phyloP scores from a whole-genome alignment of 805 yeast species.

The Hyphopichia homilentoma region DNA sequence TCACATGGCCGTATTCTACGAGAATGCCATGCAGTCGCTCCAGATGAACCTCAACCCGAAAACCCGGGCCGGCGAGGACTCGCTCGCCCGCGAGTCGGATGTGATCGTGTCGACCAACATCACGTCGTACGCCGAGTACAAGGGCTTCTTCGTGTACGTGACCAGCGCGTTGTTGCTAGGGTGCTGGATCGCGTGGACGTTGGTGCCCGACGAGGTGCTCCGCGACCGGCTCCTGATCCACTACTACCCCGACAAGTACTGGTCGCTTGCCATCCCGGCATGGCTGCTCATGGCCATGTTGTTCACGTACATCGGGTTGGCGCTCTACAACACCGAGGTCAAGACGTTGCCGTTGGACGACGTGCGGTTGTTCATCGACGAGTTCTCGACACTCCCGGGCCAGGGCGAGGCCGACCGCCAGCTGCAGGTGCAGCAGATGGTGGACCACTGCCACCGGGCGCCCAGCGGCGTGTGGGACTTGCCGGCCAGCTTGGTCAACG shows the following conservation, averaged over 20 bases:
- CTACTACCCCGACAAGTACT: slow-evolving; percentile 86
- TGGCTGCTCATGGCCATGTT: slow-evolving; percentile 67
- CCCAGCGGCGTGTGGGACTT: slow-evolving; percentile 88
- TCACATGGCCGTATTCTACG: too few species aligned
- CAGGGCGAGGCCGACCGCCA: slow-evolving; percentile 2
- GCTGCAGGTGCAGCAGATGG: slow-evolving; percentile 8
- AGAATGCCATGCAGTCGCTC: too few species aligned
- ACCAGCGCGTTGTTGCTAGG: slow-evolving; percentile 54
- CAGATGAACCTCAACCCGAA: too few species aligned
- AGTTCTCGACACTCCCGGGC: slow-evolving; percentile 41
- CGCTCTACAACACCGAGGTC: slow-evolving; percentile 72
- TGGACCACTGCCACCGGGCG: slow-evolving; percentile 47
- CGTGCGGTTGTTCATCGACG: slow-evolving; percentile 65
- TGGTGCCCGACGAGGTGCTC: slow-evolving; percentile 59
- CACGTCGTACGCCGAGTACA: slow-evolving; percentile 70
- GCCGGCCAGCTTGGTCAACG: slow-evolving; percentile 67
- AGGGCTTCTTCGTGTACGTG: slow-evolving; percentile 81
- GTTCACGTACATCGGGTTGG: slow-evolving; percentile 66
- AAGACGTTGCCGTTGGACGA: slow-evolving; percentile 59
- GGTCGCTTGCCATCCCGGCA: slow-evolving; percentile 82
- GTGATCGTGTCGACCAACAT: slow-evolving; percentile 56
- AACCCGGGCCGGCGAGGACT: slow-evolving; percentile 45
- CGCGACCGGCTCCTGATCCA: slow-evolving; percentile 48
- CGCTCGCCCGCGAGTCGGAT: slow-evolving; percentile 61
- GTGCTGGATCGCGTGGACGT: slow-evolving; percentile 69